Evolutionary conservation across 768 basidiomycete species (phyloP).

Genomic region (Mycena galericulata): DNA sequence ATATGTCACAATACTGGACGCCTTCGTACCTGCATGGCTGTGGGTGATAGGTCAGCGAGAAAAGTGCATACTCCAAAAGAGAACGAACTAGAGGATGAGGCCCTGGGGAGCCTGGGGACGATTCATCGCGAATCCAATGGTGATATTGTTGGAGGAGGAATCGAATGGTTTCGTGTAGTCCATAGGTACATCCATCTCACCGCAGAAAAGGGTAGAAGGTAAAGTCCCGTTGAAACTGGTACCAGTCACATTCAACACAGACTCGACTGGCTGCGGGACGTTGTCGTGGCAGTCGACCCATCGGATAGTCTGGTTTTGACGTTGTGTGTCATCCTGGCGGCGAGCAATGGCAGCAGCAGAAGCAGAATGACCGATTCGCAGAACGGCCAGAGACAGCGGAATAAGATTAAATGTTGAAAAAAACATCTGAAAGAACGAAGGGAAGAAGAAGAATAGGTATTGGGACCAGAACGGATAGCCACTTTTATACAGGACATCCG

Average conservation of each 20-base stretch:
- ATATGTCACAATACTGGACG: not conserved
- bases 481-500: too few species aligned
- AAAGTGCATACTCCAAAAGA: not conserved
- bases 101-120: conserved; percentile 17
- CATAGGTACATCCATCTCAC: conserved; percentile 32
- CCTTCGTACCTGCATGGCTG: conserved; percentile 20
- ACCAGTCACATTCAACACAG: conserved; percentile 12
- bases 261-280: conserved; percentile 11
- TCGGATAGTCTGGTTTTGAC: conserved; percentile 10
- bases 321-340: not conserved
- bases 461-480: too few species aligned
- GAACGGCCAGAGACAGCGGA: too few species aligned
- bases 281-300: conserved; percentile 27
- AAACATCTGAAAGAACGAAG: too few species aligned
- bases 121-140: conserved; percentile 33
- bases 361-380: not conserved
- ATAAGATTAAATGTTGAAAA: too few species aligned
- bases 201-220: conserved; percentile 26
- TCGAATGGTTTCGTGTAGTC: conserved; percentile 25
- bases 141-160: conserved; percentile 16
- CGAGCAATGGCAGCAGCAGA: not conserved
- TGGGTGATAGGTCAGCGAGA: not conserved
- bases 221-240: conserved; percentile 1
- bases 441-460: too few species aligned
- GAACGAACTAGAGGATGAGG: conserved; percentile 21